Evolutionary conservation across 1,284 basidiomycete genomes (phyloP), one percentile per base, ranked within the genome.

Genomic region (Leccinum fuscescens): DNA sequence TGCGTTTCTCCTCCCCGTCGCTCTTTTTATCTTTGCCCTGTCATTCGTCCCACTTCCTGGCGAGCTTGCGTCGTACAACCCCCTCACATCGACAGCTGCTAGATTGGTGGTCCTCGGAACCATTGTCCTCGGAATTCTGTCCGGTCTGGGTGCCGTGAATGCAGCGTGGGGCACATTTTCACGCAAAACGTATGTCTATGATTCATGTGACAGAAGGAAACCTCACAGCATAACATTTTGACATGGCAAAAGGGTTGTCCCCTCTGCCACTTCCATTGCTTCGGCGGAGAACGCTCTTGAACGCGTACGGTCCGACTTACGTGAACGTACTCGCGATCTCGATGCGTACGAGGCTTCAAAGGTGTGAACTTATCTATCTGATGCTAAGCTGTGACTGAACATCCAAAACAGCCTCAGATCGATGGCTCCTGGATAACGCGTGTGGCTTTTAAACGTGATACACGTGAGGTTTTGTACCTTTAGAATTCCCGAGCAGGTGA

Each of bases 51-150:
- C 90, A 1, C 77, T 91, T 9, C 89, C 89, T 3, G 59, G 74
- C 20, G 80, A 78, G 15, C 71, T 86, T 17, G 67, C 73, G 24
- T 67, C 77, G 4, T 70, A 79, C 31, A 79, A 80, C 54, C 67
- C 80, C 1, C 71, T 80, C 9, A 80, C 78, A 7, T 72, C 79
- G 1, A 78, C 80, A 0, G 73, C 89, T 2, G 78, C 86, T 3
- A 82, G 89, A 11, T 78, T 92, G n/a, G 82, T 88, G n/a, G 86
- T 90, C 5, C 73, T 92, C 29, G 90, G 90, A 3, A 90, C 86
- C 0, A 78, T 86, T 29, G 82, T 90, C 54, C 84, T 92, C 9
- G 90, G 90, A 2, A 67, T 85, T 2, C 76, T 92, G 2, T 90
- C 89, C 0, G 90, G 90, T 0, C 87, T 90, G 61, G 90, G 90